Conservation (phyloP, 1,284 basidiomycete genomes). For the Grifola frondosa region DNA sequence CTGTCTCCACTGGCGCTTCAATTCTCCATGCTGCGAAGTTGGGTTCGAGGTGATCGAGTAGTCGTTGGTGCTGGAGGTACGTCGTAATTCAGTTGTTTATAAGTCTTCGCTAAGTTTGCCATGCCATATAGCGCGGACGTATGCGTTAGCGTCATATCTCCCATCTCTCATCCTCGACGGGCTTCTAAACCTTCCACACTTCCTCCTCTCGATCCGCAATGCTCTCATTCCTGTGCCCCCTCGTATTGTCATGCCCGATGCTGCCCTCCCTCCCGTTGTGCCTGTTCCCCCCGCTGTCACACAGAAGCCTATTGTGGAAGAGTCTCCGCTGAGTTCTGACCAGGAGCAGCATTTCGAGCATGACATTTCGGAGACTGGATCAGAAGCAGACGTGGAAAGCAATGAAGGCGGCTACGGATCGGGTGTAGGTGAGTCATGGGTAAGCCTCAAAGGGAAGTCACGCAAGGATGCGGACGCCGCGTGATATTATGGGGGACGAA, state of each 20-base stretch:
- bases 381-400: constrained; percentile 68
- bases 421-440: constrained; percentile 59
- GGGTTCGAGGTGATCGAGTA: constrained; percentile 62
- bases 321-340: constrained; percentile 21
- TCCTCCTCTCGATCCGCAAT: constrained; percentile 62
- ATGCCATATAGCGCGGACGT: constrained; percentile 54
- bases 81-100: too few relatives aligned
- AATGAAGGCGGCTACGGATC: constrained; percentile 49
- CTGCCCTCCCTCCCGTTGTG: constrained; percentile 7
- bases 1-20: constrained; percentile 45
- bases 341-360: constrained; percentile 34
- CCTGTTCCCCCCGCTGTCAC: constrained; percentile 4
- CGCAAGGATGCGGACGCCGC: too few relatives aligned
- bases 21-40: constrained; percentile 46
- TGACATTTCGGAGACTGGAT: constrained; percentile 43
- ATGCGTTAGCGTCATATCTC: constrained; percentile 64
- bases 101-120: too few relatives aligned
- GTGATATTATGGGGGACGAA: too few relatives aligned
- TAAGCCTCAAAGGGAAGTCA: constrained; percentile 45
- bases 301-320: constrained; percentile 6
- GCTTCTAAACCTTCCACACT: constrained; percentile 63
- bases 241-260: constrained; percentile 27
- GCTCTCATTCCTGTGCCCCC: constrained; percentile 52
- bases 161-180: constrained; percentile 65
- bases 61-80: constrained; percentile 74